Conservation (phyloP, 2,329 filamentous ascomycete genomes). For the Trichoderma sp. region DNA sequence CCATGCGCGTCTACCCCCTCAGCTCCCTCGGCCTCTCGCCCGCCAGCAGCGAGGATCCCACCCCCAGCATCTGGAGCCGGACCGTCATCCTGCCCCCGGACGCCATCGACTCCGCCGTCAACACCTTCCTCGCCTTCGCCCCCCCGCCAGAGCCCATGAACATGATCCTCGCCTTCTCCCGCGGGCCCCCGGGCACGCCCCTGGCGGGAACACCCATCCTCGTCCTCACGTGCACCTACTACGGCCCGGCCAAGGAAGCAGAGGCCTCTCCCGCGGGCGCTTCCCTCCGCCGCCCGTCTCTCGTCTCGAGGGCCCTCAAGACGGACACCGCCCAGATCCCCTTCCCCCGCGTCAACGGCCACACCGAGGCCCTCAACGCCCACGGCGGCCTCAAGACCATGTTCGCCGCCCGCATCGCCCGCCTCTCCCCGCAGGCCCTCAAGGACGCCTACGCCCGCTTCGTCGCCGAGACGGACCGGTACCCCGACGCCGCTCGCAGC, state of each 20-base stretch:
- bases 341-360: constrained; percentile 34
- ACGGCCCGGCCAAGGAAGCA: constrained; percentile 34
- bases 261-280: constrained; percentile 32
- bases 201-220: constrained; percentile 38
- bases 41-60: constrained; percentile 26
- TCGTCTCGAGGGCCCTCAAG: constrained; percentile 32
- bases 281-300: constrained; percentile 29
- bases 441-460: constrained; percentile 33
- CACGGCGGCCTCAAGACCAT: constrained; percentile 40
- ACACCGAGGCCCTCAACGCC: constrained; percentile 32
- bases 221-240: constrained; percentile 33
- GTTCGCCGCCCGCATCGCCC: constrained; percentile 33
- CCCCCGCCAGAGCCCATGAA: constrained; percentile 29
- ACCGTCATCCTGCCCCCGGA: constrained; percentile 37
- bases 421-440: constrained; percentile 31
- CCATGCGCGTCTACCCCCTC: constrained; percentile 34
- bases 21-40: constrained; percentile 35
- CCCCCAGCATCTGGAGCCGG: constrained; percentile 39
- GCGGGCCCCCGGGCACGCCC: constrained; percentile 39
- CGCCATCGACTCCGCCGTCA: constrained; percentile 32
- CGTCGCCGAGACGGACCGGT: constrained; percentile 32
- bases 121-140: constrained; percentile 33
- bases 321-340: constrained; percentile 34
- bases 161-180: constrained; percentile 35
- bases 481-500: constrained; percentile 30